These are phyloP conservation scores for Phaeosphaeriaceae sp. DNA, from an alignment of 2,329 filamentous ascomycete species.

Conservation along the genomic window DNA sequence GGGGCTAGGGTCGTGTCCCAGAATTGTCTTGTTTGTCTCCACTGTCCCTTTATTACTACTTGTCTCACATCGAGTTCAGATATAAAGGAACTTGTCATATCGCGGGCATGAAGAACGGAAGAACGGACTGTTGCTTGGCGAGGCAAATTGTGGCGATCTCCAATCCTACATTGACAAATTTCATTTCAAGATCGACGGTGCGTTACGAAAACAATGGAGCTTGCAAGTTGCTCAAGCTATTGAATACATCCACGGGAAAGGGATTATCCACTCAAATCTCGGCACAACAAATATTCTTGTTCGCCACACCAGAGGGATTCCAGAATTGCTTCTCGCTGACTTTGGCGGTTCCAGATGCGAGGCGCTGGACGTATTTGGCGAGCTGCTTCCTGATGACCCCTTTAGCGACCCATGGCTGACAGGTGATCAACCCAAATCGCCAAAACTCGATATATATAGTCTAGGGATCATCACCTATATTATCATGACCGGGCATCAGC, in stretches of 20 bases:
- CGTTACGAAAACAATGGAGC: constrained; percentile 11
- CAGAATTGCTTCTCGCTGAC: constrained; percentile 18
- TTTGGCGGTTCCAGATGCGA: constrained; percentile 18
- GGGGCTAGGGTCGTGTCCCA: constrained; percentile 6
- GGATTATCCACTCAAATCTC: constrained; percentile 19
- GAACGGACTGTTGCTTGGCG: constrained; percentile 12
- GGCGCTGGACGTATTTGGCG: constrained; percentile 9
- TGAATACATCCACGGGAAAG: constrained; percentile 11
- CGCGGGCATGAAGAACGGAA: constrained; percentile 14
- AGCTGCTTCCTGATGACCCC: constrained; percentile 15
- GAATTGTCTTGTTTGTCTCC: constrained; percentile 8
- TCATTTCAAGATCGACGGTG: constrained; percentile 7
- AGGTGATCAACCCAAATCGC: constrained; percentile 5
- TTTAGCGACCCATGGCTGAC: constrained; percentile 8
- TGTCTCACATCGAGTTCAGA: constrained; percentile 2
- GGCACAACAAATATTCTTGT: constrained; percentile 18
- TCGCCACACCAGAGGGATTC: constrained; percentile 5
- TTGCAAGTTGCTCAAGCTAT: constrained; percentile 17
- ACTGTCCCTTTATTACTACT: neutral
- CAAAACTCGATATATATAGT: constrained; percentile 12
- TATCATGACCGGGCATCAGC: constrained; percentile 16
- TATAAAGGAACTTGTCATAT: constrained; percentile 8
- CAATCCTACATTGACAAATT: constrained; percentile 12
- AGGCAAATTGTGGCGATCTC: constrained; percentile 15
- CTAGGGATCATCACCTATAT: constrained; percentile 11